Conservation (phyloP, 2,329 filamentous ascomycete species). For the Cladosporium sp. region DNA sequence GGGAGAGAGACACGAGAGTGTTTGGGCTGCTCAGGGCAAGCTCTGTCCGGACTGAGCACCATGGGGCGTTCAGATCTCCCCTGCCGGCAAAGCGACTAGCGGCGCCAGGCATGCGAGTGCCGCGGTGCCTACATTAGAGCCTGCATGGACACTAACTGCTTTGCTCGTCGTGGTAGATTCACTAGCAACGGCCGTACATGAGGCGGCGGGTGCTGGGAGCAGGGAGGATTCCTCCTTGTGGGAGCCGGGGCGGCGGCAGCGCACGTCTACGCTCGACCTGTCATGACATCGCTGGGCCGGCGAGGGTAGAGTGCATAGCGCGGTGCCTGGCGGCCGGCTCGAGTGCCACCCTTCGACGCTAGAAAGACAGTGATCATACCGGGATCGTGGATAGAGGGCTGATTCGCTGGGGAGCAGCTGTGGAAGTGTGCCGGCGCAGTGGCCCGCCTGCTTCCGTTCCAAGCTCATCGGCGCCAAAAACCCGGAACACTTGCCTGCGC, state of each 20-base stretch:
- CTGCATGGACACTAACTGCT: background rate
- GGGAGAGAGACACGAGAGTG: conserved; percentile 17
- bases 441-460: background rate
- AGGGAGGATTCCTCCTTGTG: background rate
- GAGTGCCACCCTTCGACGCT: conserved; percentile 15
- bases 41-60: conserved; percentile 13
- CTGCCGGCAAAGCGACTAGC: conserved; percentile 12
- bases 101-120: conserved; percentile 6
- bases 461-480: conserved; percentile 1
- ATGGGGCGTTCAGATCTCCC: conserved; percentile 15
- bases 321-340: background rate
- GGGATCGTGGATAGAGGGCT: background rate
- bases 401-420: conserved; percentile 1
- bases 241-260: background rate
- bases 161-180: background rate
- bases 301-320: conserved; percentile 6
- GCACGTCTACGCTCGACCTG: conserved; percentile 9
- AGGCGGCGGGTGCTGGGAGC: background rate
- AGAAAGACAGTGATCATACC: conserved; percentile 4
- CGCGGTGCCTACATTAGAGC: conserved; percentile 10
- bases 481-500: conserved; percentile 9
- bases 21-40: conserved; percentile 21
- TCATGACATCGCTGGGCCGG: background rate
- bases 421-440: background rate
- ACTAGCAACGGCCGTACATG: conserved; percentile 5